Base-by-base conservation (phyloP, 1,139 yeast genomes). In the Candida pseudoviswanathii region DNA sequence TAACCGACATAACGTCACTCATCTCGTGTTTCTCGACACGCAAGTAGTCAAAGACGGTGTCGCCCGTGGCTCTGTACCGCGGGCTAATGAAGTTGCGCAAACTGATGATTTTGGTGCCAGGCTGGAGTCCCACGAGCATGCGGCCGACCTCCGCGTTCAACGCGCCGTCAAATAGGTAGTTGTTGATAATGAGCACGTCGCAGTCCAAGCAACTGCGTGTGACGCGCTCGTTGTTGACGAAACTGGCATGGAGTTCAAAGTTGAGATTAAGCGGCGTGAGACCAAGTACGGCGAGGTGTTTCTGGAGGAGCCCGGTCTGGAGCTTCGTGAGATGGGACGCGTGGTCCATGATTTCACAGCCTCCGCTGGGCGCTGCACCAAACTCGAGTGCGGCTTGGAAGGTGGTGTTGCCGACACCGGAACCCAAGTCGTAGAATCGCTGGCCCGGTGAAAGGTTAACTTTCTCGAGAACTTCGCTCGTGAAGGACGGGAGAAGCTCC, bases 341-440 rank as follows among this genome's bases (percentile, higher is more conserved):
- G 57, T 86, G 86, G 30, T 79, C 78, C 96, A 90, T 91, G 42
- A 92, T 77, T 63, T 92, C 98, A 66, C 95, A 89, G 0, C 98
- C 98, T 60, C 89, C 90, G 65, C 96, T 85, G 5, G 64, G 58
- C 46, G 74, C 73, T 51, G 92, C 89, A 0, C 97, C 96, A 64
- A 82, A 84, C 60, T 91, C 96, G 29, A 91, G 68, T 0, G 97
- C 91, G 0, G 97, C 96, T 65, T 91, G 97, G 46, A 91, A 78
- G 0, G 89, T 86, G 48, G 97, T 89, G 62, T 91, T 91, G 0
- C 97, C 98, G 3, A 92, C 97, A 4, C 97, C 97, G 0, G 96
- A 89, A 0, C 97, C 98, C 36, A 92, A 73, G 66, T 89, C 97
- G 53, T 91, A 84, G 61, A 90, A 91, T 25, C 75, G 79, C 46